Percentiles rank a stretch among this genome's conserved stretches.
Evolutionary conservation across 1,284 basidiomycete species (phyloP).

Genomic region (Schizophyllum commune): DNA sequence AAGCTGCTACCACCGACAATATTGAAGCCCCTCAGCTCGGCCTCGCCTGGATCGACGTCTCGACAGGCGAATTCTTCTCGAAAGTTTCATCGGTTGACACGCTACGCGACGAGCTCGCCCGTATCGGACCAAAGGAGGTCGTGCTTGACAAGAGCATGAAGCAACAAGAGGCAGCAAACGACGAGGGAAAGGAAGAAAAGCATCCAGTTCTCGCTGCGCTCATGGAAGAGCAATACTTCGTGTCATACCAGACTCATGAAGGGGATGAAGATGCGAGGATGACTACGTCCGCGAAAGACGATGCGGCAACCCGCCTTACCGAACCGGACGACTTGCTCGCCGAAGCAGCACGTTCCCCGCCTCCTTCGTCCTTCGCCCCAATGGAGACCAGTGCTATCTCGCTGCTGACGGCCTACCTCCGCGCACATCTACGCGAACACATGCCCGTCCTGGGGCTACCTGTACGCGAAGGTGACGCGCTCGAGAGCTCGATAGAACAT

Average conservation of each 20-base stretch:
- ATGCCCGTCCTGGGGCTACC: constrained; percentile 66
- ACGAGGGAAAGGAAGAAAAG: neutral
- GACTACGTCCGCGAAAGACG: neutral
- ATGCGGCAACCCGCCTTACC: neutral
- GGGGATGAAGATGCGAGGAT: neutral
- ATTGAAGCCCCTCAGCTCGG: constrained; percentile 27
- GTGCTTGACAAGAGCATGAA: constrained; percentile 54
- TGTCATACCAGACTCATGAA: constrained; percentile 9
- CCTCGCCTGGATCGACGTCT: constrained; percentile 92
- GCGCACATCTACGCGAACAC: constrained; percentile 67
- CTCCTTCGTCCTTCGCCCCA: constrained; percentile 16
- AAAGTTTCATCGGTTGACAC: constrained; percentile 47
- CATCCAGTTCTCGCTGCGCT: neutral
- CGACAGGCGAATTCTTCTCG: constrained; percentile 89
- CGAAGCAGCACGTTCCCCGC: neutral
- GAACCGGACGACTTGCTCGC: constrained; percentile 14
- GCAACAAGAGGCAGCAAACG: constrained; percentile 38
- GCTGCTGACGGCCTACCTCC: constrained; percentile 66
- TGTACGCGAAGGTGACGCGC: constrained; percentile 39
- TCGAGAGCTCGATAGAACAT: neutral
- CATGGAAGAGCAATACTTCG: constrained; percentile 10
- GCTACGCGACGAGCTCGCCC: constrained; percentile 77
- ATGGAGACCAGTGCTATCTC: constrained; percentile 55
- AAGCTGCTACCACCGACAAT: constrained; percentile 10
- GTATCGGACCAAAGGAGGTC: constrained; percentile 78